Base-by-base conservation (phyloP, 495 filamentous ascomycete genomes). In the Lophiotrema nucula region DNA sequence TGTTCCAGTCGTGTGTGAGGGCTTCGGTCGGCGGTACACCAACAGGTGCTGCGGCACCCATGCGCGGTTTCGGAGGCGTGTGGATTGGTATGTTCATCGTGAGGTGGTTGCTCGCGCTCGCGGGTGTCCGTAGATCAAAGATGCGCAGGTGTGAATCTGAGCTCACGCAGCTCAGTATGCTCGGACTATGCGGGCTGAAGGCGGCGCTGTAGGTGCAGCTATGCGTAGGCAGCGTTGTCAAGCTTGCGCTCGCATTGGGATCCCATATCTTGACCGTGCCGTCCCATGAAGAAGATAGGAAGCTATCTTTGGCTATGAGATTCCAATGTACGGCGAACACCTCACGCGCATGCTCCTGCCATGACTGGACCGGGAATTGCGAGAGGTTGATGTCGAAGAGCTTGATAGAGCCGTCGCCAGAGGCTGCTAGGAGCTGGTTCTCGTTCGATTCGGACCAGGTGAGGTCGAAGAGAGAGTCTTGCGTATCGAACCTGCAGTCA, bases 1-100 rank as follows among this genome's bases (percentile, higher is more conserved):
- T 98, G 72, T 98, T 98, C 95, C 95, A 97, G 73, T 98, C 93
- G 70, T 97, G 93, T 2, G 92, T 97, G 15, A 98, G 81, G 25
- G 86, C 81, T 75, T 98, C 93, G 16, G 80, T 77, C 0, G 86
- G 86, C n/a, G 80, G 72, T 47, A 76, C 44, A 72, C 56, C 74
- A 25, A 74, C 73, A 10, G 75, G 67, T 2, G 76, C 68, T 0
- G 77, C 72, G 38, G 64, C 53, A 6, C 73, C 72, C 31, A 70
- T 69, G 16, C 60, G 37, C n/a, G 66, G 58, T 54, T 69, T 71
- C 3, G 79, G 78, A 2, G 80, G 76, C 2, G 79, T 76, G 70
- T 95, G 91, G 58, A 91, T 88, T 10, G 89, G 88, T 42, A 96
- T 87, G 46, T 83, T 78, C 25, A 86, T 67, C 12, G 81, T 83